A percentile compares a stretch with the other conserved stretches of the same genome.
phyloP scores from a whole-genome alignment of 768 basidiomycete species.

The Fistulinella prunicolor region DNA sequence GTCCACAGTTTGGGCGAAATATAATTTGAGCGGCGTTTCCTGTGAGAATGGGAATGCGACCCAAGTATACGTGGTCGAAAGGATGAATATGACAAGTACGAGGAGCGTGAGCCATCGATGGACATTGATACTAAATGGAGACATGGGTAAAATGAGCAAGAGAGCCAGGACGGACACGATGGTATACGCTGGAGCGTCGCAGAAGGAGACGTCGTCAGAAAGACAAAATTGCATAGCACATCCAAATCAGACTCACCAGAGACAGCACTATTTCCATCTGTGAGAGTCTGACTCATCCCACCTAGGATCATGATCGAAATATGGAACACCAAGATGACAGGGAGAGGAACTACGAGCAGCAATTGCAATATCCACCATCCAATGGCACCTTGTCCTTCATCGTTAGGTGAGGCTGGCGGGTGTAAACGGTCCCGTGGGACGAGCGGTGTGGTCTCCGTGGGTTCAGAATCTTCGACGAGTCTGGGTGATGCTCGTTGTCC shows the following conservation, averaged over 20 bases:
- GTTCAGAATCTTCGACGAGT: constrained; percentile 37
- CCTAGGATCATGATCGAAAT: constrained; percentile 45
- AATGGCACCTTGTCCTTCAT: constrained; percentile 19
- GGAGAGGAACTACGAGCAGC: constrained; percentile 50
- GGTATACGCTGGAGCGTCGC: constrained; percentile 45
- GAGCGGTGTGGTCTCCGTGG: constrained; percentile 59
- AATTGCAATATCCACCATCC: constrained; percentile 63
- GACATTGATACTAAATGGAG: constrained; percentile 60
- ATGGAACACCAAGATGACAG: constrained; percentile 52
- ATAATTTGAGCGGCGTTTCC: constrained; percentile 62
- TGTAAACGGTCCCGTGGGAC: constrained; percentile 34
- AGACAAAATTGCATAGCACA: neutral
- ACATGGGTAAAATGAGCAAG: constrained; percentile 55
- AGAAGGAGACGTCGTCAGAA: neutral
- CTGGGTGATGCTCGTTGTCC: constrained; percentile 16
- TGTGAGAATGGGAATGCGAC: constrained; percentile 61
- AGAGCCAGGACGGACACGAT: constrained; percentile 43
- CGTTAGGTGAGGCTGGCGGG: neutral
- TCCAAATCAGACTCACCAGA: constrained; percentile 40
- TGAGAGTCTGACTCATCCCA: constrained; percentile 54
- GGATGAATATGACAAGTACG: constrained; percentile 40
- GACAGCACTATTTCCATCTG: constrained; percentile 55
- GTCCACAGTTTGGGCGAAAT: constrained; percentile 62
- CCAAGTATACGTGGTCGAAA: constrained; percentile 43
- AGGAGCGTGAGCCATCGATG: constrained; percentile 38